Base-by-base conservation (phyloP, 495 filamentous ascomycete species). In the Daldinia vernicosa region DNA sequence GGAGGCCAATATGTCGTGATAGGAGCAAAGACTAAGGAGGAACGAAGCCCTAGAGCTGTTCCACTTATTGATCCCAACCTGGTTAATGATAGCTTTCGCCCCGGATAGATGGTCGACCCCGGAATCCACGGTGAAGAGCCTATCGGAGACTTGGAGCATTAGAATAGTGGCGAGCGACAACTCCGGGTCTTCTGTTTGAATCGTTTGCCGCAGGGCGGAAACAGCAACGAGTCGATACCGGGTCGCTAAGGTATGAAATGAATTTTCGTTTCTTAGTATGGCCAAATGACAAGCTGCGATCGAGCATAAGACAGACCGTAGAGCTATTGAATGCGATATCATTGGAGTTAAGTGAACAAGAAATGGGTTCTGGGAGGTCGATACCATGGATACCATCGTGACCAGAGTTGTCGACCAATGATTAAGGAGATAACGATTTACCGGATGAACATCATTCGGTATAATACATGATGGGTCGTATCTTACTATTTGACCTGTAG, bases 251-350 rank as follows among this genome's bases (percentile, higher is more conserved):
- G 57, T 69, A 12, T 66, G 55, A 47, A 76, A 65, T 17, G 69
- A 74, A 43, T 69, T 32, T 3, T 78, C 74, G 12, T 67, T 32
- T 28, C 61, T 66, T 24, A 76, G 39, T 30, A 75, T 62, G 4
- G 71, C 72, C n/a, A 78, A 65, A 43, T 76, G 76, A 26, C 63
- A 66, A 3, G 76, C 76, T 11, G 76, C 76, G 65, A 77, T 76
- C 24, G 63, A 68, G 39, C 69, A 75, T 11, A 78, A n/a, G 15
- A 72, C 71, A 39, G 74, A 72, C 22, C 71, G 63, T 12, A 76
- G 74, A 2, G 74, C 67, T 17, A 59, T 43, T 19, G 76, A 78
- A 51, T 73, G 58, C 8, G 69, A 19, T 37, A 76, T 67, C 58
- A 76, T 76, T 15, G 76, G 76, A 7, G 69, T 78, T 40, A 78